Evolutionary conservation across 495 filamentous ascomycete genomes (phyloP).

Genomic region (Penicillium chermesinum): DNA sequence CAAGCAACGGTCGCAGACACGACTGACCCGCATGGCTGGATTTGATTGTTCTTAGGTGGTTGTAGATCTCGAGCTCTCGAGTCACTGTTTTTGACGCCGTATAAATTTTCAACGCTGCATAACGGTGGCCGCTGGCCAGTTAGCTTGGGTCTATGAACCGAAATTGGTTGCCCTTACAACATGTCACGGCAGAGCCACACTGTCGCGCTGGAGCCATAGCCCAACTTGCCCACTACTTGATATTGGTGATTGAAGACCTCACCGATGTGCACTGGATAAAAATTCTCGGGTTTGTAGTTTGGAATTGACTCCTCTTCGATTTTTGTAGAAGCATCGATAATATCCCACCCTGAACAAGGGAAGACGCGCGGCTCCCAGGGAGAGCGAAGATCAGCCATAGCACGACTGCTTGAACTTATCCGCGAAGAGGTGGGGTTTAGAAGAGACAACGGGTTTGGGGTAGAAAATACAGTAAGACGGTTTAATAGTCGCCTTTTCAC

Average conservation of each 20-base stretch:
- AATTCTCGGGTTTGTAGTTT: conserved; percentile 20
- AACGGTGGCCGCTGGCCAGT: not conserved
- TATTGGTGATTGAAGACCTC: conserved; percentile 40
- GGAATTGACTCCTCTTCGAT: conserved; percentile 26
- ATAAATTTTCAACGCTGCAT: not conserved
- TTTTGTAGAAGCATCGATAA: not conserved
- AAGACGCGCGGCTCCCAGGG: not conserved
- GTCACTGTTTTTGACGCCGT: conserved; percentile 14
- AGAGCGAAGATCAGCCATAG: not conserved
- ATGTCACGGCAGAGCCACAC: conserved; percentile 37
- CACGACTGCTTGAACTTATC: not conserved
- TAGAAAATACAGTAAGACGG: too few species aligned
- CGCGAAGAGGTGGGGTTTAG: too few species aligned
- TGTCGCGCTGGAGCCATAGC: conserved; percentile 46
- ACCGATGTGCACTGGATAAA: conserved; percentile 41
- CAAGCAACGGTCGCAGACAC: conserved; percentile 28
- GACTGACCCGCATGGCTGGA: conserved; percentile 28
- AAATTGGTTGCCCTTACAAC: not conserved
- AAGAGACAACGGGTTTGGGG: too few species aligned
- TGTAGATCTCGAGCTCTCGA: conserved; percentile 32
- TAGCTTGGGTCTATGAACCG: not conserved
- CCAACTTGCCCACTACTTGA: conserved; percentile 41
- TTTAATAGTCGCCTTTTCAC: too few species aligned
- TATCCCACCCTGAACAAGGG: not conserved
- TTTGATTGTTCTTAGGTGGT: conserved; percentile 20